These are phyloP conservation scores for Pythium periplocum DNA, from an alignment of 352 stramenopile species.

Conservation along the genomic window DNA sequence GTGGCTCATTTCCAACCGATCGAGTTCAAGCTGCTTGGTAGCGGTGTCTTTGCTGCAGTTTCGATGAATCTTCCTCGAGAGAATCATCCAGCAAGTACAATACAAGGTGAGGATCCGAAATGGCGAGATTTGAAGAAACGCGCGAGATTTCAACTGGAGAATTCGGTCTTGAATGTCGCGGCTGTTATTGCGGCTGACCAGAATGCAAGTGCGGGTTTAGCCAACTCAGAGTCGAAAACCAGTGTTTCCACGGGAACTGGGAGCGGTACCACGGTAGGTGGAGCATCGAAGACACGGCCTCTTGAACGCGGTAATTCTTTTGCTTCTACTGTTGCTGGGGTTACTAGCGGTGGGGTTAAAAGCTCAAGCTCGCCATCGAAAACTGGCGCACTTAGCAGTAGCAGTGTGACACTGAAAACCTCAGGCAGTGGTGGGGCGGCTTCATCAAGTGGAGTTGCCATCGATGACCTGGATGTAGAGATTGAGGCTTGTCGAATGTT, in stretches of 20 bases:
- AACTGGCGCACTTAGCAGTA: slow-evolving; percentile 4
- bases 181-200: slow-evolving; percentile 18
- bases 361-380: slow-evolving; percentile 9
- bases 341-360: not conserved
- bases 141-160: slow-evolving; percentile 37
- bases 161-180: slow-evolving; percentile 20
- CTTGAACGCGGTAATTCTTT: slow-evolving; percentile 30
- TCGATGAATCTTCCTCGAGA: slow-evolving; percentile 85
- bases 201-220: slow-evolving; percentile 7
- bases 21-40: slow-evolving; percentile 83
- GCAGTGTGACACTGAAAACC: slow-evolving; percentile 13
- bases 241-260: slow-evolving; percentile 32
- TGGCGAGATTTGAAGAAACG: slow-evolving; percentile 72
- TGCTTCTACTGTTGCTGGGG: slow-evolving; percentile 9
- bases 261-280: not conserved
- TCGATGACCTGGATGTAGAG: slow-evolving; percentile 77
- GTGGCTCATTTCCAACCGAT: slow-evolving; percentile 94
- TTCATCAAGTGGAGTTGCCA: slow-evolving; percentile 2
- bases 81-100: slow-evolving; percentile 43
- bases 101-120: slow-evolving; percentile 52
- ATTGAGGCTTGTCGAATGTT: slow-evolving; percentile 82
- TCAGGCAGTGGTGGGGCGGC: not conserved
- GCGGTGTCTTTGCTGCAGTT: slow-evolving; percentile 89
- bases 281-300: slow-evolving; percentile 6
- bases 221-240: slow-evolving; percentile 43